Conservation (phyloP, 106 monocot genomes). For the Iris macrosiphon region DNA sequence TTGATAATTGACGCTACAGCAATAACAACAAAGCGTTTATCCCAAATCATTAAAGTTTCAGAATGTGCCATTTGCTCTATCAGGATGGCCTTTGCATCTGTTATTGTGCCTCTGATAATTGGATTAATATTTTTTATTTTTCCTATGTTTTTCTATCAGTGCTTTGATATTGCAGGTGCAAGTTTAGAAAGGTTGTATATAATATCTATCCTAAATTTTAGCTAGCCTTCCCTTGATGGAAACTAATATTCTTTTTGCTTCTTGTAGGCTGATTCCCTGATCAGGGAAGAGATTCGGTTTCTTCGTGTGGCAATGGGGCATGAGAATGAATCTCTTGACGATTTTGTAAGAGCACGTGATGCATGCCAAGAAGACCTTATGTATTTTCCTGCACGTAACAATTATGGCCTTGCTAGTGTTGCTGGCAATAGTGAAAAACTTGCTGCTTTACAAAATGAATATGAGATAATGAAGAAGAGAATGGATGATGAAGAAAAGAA, state of each 20-base stretch:
- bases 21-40: too few species aligned
- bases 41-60: too few species aligned
- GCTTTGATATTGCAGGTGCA: too few species aligned
- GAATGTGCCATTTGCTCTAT: too few species aligned
- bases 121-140: too few species aligned
- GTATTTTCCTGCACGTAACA: conserved; percentile 57
- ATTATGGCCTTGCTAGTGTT: conserved; percentile 69
- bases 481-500: conserved; percentile 88
- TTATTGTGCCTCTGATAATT: too few species aligned
- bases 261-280: conserved; percentile 67
- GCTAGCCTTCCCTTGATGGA: too few species aligned
- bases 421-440: conserved; percentile 67
- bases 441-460: conserved; percentile 58
- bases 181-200: too few species aligned
- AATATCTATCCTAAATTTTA: too few species aligned
- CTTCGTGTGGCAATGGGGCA: conserved; percentile 89
- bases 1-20: too few species aligned
- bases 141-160: too few species aligned
- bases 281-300: conserved; percentile 63
- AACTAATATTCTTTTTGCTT: neutral
- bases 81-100: too few species aligned
- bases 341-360: conserved; percentile 81
- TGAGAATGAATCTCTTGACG: conserved; percentile 82
- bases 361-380: conserved; percentile 88
- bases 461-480: conserved; percentile 63